Evolutionary conservation across 2,329 filamentous ascomycete genomes (phyloP).

Genomic region (Arthrobotrys megalospora): DNA sequence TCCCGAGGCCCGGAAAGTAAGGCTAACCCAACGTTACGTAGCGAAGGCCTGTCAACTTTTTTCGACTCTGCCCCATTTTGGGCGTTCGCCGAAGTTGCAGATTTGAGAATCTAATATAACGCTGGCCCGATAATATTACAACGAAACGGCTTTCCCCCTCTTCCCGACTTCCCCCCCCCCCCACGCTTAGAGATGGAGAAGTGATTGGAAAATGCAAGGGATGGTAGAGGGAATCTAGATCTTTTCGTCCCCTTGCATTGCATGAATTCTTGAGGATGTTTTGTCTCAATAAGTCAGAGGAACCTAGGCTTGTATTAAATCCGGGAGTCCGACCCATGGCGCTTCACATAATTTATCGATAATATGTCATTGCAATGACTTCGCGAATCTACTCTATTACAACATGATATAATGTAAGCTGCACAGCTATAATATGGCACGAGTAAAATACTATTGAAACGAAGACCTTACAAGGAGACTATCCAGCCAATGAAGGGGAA

Average conservation of each 20-base stretch:
- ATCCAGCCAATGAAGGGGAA: background rate
- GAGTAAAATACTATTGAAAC: constrained; percentile 9
- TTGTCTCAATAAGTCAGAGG: constrained; percentile 15
- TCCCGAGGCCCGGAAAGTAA: constrained; percentile 27
- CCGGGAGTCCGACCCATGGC: constrained; percentile 15
- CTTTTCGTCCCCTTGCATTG: constrained; percentile 36
- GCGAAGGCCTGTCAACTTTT: constrained; percentile 33
- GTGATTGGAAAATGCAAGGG: constrained; percentile 44
- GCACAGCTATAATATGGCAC: background rate
- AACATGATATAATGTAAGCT: constrained; percentile 47
- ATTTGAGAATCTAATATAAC: constrained; percentile 45
- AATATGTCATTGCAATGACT: constrained; percentile 30
- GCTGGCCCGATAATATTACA: constrained; percentile 30
- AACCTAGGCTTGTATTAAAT: background rate
- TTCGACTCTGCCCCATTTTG: constrained; percentile 18
- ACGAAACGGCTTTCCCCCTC: constrained; percentile 21
- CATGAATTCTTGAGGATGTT: constrained; percentile 9
- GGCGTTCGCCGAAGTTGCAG: constrained; percentile 61
- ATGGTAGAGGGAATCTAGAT: constrained; percentile 20
- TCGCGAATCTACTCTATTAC: constrained; percentile 26
- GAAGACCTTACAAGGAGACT: background rate
- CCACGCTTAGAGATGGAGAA: constrained; percentile 24
- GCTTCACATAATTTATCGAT: background rate
- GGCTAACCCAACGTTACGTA: constrained; percentile 24
- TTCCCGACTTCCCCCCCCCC: constrained; percentile 10